phyloP scores from a whole-genome alignment of 1,284 basidiomycete species.

The Takashimella koratensis region DNA sequence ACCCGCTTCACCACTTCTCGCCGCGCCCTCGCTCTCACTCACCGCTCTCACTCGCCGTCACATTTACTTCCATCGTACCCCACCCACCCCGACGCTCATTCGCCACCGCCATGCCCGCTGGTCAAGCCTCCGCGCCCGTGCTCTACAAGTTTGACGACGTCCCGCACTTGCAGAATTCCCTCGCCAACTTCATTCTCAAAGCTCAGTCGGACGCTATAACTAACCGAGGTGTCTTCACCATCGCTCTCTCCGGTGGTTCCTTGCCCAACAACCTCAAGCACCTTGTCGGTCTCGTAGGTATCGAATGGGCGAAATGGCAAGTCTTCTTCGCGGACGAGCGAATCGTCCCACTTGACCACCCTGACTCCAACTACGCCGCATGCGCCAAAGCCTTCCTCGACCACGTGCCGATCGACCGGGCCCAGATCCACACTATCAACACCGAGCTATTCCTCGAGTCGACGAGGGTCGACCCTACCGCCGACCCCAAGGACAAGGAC shows the following conservation, averaged over 20 bases:
- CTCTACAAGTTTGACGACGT: slow-evolving; percentile 67
- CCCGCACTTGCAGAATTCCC: slow-evolving; percentile 56
- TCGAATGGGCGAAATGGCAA: slow-evolving; percentile 97
- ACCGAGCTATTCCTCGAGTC: slow-evolving; percentile 57
- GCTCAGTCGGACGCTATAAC: slow-evolving; percentile 86
- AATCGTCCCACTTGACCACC: slow-evolving; percentile 83
- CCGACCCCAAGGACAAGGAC: slow-evolving; percentile 48
- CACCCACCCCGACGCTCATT: not conserved
- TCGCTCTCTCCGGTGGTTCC: slow-evolving; percentile 91
- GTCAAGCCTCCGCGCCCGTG: slow-evolving; percentile 55
- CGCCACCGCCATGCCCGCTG: not conserved
- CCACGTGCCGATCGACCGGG: slow-evolving; percentile 67
- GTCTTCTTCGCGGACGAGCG: slow-evolving; percentile 97
- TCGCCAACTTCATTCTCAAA: slow-evolving; percentile 80
- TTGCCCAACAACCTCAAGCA: slow-evolving; percentile 77
- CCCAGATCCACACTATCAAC: slow-evolving; percentile 85
- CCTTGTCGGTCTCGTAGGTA: slow-evolving; percentile 63
- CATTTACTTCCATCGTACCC: too few relatives aligned
- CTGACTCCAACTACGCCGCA: slow-evolving; percentile 84
- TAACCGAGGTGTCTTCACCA: slow-evolving; percentile 81
- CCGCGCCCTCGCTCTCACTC: not conserved
- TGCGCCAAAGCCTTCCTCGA: slow-evolving; percentile 74
- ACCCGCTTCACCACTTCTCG: too few relatives aligned
- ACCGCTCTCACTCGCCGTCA: not conserved
- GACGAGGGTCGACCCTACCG: slow-evolving; percentile 34